A percentile compares a stretch with the other conserved stretches of the same genome.
These are phyloP conservation scores for Solanum chilense DNA, from an alignment of 257 asterid genomes.

Conservation along the genomic window DNA sequence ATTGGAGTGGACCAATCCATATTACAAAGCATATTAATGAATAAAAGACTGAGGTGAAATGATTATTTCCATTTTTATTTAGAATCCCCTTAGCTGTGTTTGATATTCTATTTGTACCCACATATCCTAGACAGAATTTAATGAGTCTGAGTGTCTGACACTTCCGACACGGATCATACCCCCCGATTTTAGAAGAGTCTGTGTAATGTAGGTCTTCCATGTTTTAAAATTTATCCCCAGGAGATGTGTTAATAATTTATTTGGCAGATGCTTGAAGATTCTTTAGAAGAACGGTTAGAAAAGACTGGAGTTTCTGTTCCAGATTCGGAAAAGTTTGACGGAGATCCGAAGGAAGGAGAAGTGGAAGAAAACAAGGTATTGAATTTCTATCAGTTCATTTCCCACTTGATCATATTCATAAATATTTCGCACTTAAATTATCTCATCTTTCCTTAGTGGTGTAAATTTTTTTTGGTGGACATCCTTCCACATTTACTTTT, in stretches of 20 bases:
- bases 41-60: neutral
- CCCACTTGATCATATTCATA: neutral
- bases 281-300: slow-evolving; percentile 82
- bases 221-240: neutral
- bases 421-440: neutral
- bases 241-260: slow-evolving; percentile 3
- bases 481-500: slow-evolving; percentile 1
- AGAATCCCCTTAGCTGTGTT: neutral
- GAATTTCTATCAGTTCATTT: neutral
- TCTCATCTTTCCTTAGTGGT: neutral
- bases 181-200: neutral
- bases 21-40: neutral
- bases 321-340: slow-evolving; percentile 71
- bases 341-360: slow-evolving; percentile 73
- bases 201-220: neutral
- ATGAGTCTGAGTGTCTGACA: neutral
- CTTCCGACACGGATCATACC: neutral
- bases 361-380: slow-evolving; percentile 78
- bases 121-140: neutral
- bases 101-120: neutral
- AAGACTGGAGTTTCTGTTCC: slow-evolving; percentile 45
- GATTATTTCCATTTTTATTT: neutral
- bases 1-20: neutral
- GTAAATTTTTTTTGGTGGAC: neutral
- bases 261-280: slow-evolving; percentile 92